Conservation (phyloP, 2,329 filamentous ascomycete species). For the Cytospora piceicola region DNA sequence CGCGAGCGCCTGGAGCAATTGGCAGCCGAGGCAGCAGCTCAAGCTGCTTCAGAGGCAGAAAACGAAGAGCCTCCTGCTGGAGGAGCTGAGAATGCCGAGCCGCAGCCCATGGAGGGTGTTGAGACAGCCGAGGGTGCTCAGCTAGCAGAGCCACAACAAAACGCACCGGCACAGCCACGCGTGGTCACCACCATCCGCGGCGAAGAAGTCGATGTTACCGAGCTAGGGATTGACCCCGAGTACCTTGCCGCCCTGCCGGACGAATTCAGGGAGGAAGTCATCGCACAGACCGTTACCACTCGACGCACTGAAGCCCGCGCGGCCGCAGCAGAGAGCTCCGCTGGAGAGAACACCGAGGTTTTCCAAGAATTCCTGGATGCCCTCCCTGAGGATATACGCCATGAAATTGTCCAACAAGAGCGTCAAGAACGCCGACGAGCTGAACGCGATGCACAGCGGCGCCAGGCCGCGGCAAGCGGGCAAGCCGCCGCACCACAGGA, state of each 20-base stretch:
- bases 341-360: slow-evolving; percentile 80
- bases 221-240: slow-evolving; percentile 89
- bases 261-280: slow-evolving; percentile 93
- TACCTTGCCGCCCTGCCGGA: slow-evolving; percentile 98
- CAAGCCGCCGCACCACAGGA: slow-evolving; percentile 60
- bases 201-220: slow-evolving; percentile 88
- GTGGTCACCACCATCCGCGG: slow-evolving; percentile 84
- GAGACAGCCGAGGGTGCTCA: slow-evolving; percentile 52
- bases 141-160: slow-evolving; percentile 41
- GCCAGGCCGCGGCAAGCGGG: slow-evolving; percentile 62
- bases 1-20: slow-evolving; percentile 64
- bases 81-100: slow-evolving; percentile 46
- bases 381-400: slow-evolving; percentile 84
- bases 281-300: slow-evolving; percentile 85
- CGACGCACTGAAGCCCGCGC: slow-evolving; percentile 77
- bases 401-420: slow-evolving; percentile 90
- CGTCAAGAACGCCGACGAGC: slow-evolving; percentile 84
- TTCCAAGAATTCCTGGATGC: slow-evolving; percentile 94
- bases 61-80: slow-evolving; percentile 45
- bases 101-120: slow-evolving; percentile 64
- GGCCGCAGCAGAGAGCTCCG: slow-evolving; percentile 60
- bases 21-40: slow-evolving; percentile 56
- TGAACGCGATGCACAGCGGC: slow-evolving; percentile 79
- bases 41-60: slow-evolving; percentile 46
- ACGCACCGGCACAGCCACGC: slow-evolving; percentile 59